Conservation (phyloP, 106 monocot species). For the Vanilla planifolia region DNA sequence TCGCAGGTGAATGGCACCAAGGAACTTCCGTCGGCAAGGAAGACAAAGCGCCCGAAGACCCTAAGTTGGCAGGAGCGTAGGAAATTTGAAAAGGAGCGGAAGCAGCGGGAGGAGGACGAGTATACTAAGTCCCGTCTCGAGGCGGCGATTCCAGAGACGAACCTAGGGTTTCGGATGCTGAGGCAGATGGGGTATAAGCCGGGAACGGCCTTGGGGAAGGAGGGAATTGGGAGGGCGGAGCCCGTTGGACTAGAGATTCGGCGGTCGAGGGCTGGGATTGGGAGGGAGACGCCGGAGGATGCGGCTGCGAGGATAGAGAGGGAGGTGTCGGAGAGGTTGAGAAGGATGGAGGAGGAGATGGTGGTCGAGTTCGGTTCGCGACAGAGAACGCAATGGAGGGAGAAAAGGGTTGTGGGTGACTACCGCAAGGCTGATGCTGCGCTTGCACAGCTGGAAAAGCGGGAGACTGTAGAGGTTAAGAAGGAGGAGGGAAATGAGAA, state of each 20-base stretch:
- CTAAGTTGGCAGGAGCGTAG: conserved; percentile 70
- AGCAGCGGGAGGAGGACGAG: conserved; percentile 85
- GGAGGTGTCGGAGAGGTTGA: conserved; percentile 40
- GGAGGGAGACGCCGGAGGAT: conserved; percentile 28
- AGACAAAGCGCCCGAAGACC: conserved; percentile 31
- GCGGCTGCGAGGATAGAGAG: conserved; percentile 43
- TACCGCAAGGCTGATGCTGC: conserved; percentile 77
- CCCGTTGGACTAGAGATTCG: conserved; percentile 78
- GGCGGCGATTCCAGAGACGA: conserved; percentile 61
- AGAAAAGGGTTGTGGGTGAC: conserved; percentile 39
- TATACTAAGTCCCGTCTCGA: conserved; percentile 42
- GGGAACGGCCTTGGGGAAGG: conserved; percentile 55
- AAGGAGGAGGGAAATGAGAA: conserved; percentile 25
- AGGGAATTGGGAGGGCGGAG: conserved; percentile 30
- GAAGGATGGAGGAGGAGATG: conserved; percentile 42
- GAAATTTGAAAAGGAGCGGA: conserved; percentile 45
- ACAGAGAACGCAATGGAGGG: conserved; percentile 71
- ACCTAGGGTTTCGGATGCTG: conserved; percentile 89
- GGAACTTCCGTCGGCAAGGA: conserved; percentile 3
- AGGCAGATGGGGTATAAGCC: conserved; percentile 78
- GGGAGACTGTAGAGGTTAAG: conserved; percentile 44
- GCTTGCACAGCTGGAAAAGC: conserved; percentile 78
- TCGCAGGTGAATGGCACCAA: conserved; percentile 16
- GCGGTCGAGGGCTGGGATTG: conserved; percentile 80
- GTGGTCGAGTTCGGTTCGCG: conserved; percentile 58